Percentiles rank a stretch among this genome's conserved stretches.
Conservation (phyloP, 805 yeast genomes). For the Ogataea corticis region DNA sequence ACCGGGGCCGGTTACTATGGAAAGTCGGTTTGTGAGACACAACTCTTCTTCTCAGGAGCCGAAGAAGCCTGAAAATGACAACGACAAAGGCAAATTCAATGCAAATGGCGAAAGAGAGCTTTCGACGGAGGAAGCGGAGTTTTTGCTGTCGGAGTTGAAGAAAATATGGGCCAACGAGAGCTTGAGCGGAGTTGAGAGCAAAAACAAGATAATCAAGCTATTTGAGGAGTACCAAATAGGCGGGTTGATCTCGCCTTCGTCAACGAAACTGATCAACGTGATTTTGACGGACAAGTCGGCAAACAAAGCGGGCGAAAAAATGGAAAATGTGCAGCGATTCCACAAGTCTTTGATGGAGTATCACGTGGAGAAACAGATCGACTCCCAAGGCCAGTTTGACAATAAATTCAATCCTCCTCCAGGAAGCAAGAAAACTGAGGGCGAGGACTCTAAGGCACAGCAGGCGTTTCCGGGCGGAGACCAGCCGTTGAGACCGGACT, state of each 20-base stretch:
- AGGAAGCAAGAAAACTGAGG: constrained; percentile 2
- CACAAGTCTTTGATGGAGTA: constrained; percentile 33
- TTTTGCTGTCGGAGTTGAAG: constrained; percentile 25
- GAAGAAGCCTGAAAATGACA: not conserved
- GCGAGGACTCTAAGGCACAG: constrained; percentile 2
- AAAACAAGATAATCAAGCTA: constrained; percentile 17
- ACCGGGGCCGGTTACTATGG: not conserved
- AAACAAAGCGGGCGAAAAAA: constrained; percentile 29
- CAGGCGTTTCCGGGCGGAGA: constrained; percentile 14
- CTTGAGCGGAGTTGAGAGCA: constrained; percentile 19
- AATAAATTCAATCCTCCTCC: constrained; percentile 26
- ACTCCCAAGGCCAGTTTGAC: constrained; percentile 22
- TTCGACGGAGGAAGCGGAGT: constrained; percentile 30
- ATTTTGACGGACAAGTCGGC: constrained; percentile 29
- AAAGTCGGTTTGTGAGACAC: constrained; percentile 9
- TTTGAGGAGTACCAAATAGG: constrained; percentile 33
- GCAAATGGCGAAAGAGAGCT: constrained; percentile 30
- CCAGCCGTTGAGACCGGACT: constrained; percentile 16
- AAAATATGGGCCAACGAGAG: constrained; percentile 27
- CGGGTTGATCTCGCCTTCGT: constrained; percentile 33
- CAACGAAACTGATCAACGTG: constrained; percentile 28
- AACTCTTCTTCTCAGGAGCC: constrained; percentile 15
- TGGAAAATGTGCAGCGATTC: constrained; percentile 32
- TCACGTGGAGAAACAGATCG: constrained; percentile 31
- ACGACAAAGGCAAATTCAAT: constrained; percentile 19